phyloP scores from a whole-genome alignment of 805 yeast species.

The Zygoascus flipseniorum region DNA sequence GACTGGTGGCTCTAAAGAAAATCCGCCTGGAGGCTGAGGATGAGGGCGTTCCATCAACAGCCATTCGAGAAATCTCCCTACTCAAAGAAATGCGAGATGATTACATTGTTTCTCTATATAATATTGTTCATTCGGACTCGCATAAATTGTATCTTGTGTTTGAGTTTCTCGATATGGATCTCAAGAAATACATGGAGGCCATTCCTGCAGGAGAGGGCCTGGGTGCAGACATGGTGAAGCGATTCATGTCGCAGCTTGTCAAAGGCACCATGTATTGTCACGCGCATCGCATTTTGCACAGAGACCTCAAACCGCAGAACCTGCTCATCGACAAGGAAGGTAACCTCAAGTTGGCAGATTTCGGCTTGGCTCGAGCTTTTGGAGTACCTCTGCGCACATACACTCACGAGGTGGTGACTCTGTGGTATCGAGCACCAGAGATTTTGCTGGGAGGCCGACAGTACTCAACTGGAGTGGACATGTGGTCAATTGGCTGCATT shows the following conservation, averaged over 20 bases:
- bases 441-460: conserved; percentile 92
- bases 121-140: conserved; percentile 90
- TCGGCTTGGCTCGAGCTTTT: conserved; percentile 93
- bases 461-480: conserved; percentile 95
- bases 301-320: conserved; percentile 96
- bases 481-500: conserved; percentile 98
- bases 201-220: conserved; percentile 86
- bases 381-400: conserved; percentile 96
- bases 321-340: conserved; percentile 92
- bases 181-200: conserved; percentile 94
- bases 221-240: conserved; percentile 83
- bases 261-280: conserved; percentile 92
- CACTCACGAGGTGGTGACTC: conserved; percentile 95
- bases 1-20: conserved; percentile 93
- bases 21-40: conserved; percentile 93
- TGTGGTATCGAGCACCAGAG: conserved; percentile 98
- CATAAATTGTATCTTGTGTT: conserved; percentile 89
- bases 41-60: conserved; percentile 98
- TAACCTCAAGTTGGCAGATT: conserved; percentile 81
- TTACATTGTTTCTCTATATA: conserved; percentile 83
- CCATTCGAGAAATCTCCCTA: conserved; percentile 90
- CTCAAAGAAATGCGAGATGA: conserved; percentile 91
- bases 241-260: conserved; percentile 85
- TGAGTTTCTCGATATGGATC: conserved; percentile 88
- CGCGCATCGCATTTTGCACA: conserved; percentile 85